Evolutionary conservation across 1,284 basidiomycete species (phyloP).

Genomic region (Ceratobasidium sp.): DNA sequence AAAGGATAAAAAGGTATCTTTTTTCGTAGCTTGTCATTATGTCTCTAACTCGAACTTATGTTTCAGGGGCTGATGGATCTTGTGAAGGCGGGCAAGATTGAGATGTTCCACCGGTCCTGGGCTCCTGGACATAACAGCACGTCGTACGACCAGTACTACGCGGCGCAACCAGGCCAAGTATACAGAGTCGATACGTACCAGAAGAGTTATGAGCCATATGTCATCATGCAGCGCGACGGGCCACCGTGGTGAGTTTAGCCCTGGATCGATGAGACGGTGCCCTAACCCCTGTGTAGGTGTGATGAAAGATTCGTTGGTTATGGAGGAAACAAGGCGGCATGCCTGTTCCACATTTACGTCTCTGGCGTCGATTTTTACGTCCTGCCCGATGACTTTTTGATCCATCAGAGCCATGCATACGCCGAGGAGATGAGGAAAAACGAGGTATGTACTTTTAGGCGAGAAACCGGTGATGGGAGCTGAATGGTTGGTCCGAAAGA

Average conservation of each 20-base stretch:
- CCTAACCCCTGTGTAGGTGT: slow-evolving; percentile 65
- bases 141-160: slow-evolving; percentile 78
- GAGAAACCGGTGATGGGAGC: background rate
- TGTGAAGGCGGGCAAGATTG: slow-evolving; percentile 67
- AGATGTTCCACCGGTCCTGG: slow-evolving; percentile 84
- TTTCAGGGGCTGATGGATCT: slow-evolving; percentile 68
- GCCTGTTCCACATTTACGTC: slow-evolving; percentile 74
- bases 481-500: slow-evolving; percentile 59
- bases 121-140: slow-evolving; percentile 82
- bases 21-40: background rate
- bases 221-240: slow-evolving; percentile 81
- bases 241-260: slow-evolving; percentile 69
- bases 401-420: slow-evolving; percentile 86
- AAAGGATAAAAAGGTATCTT: slow-evolving; percentile 69
- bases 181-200: slow-evolving; percentile 83
- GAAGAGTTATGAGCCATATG: slow-evolving; percentile 85
- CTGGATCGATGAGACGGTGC: background rate
- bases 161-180: slow-evolving; percentile 71
- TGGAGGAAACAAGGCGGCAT: slow-evolving; percentile 78
- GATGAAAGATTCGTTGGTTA: slow-evolving; percentile 92
- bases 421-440: slow-evolving; percentile 77
- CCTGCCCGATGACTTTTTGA: slow-evolving; percentile 84
- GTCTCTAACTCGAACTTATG: slow-evolving; percentile 24
- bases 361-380: slow-evolving; percentile 82
- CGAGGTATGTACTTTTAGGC: slow-evolving; percentile 64